Percentiles rank a stretch among this genome's conserved stretches.
Evolutionary conservation across 2,329 filamentous ascomycete genomes (phyloP).

Genomic region (Xylariaceae sp.): DNA sequence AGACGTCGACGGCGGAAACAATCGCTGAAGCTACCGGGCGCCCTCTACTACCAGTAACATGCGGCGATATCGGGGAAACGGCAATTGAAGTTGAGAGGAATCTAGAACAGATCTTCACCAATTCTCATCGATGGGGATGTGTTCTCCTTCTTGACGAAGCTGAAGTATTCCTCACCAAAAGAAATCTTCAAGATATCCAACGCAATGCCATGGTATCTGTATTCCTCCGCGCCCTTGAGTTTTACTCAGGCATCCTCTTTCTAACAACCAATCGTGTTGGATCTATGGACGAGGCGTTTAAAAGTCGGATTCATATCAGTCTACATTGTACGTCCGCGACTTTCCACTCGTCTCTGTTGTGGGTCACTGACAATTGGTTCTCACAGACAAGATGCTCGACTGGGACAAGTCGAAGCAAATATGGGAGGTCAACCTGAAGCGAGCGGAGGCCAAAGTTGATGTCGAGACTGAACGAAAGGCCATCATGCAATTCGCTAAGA

Average conservation of each 20-base stretch:
- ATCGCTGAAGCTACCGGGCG: conserved; percentile 36
- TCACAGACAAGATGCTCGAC: conserved; percentile 7
- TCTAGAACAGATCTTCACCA: conserved; percentile 32
- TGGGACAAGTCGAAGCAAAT: conserved; percentile 8
- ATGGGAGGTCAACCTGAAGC: conserved; percentile 5
- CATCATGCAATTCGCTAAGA: conserved; percentile 8
- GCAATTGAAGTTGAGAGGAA: conserved; percentile 32
- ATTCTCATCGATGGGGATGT: conserved; percentile 38
- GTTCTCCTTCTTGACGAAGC: conserved; percentile 42
- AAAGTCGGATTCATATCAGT: conserved; percentile 30
- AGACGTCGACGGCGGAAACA: conserved; percentile 36
- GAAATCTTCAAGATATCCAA: conserved; percentile 30
- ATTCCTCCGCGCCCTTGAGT: conserved; percentile 20
- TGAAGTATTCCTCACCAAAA: conserved; percentile 38
- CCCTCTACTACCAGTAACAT: conserved; percentile 38
- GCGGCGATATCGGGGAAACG: conserved; percentile 36
- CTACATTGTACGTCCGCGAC: conserved; percentile 1
- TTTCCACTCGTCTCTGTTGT: not conserved
- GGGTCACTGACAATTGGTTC: not conserved
- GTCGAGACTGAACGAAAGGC: conserved; percentile 2
- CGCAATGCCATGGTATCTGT: conserved; percentile 37
- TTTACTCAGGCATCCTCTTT: conserved; percentile 36
- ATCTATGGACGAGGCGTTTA: conserved; percentile 35
- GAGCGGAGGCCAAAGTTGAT: not conserved
- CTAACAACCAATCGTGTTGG: conserved; percentile 36